Evolutionary conservation across 2,329 filamentous ascomycete species (phyloP), one percentile per base, ranked within the genome.

Genomic region (Knoxdaviesia capensis): DNA sequence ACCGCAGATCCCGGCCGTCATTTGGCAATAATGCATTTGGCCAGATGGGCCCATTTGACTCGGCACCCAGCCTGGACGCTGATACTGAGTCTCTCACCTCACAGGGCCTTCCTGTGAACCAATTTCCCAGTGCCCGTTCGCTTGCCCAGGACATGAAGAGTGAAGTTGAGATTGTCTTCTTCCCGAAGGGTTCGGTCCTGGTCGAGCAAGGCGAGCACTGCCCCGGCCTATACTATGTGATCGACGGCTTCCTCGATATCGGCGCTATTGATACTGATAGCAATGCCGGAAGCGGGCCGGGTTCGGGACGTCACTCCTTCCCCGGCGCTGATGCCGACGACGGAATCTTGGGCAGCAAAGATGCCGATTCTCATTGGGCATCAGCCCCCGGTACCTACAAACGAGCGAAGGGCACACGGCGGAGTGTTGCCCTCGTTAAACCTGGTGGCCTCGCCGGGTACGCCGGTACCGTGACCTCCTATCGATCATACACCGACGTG

Each of bases 171-270:
- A 94, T 98, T 48, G 90, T 98, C 5, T 96, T 83, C 61, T 98
- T 98, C 49, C 88, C 87, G 0, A 84, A 96, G 56, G 87, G 83
- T 3, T 88, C 90, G 2, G 81, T 98, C 1, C 68, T 98, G 10
- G 87, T 98, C 0, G 90, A 98, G 53, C 87, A 96, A 60, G 88
- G 90, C 7, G 90, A 98, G 56, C 74, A 90, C n/a, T 94, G 92
- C 50, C 90, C 90, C 0, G 90, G 90, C 0, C 58, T 98, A 1
- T 98, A 98, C 61, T 98, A 98, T 58, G 88, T 98, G 3, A 81
- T 98, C 40, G 90, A 98, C 56, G 90, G 90, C 0, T 98, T 98
- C 52, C 63, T 98, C 34, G 90, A 98, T 52, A 87, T 96, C 37
- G 45, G 45, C 20, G 43, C 45, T 7, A 46, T 42, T n/a, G 43